Evolutionary conservation across 78 protist genomes (phyloP).

Genomic region (slime mould (Dictyostelium discoideum)): dicty_2.7 NC_007088.5:6798001-6798500

Average conservation of each 20-base stretch:
- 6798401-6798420: slow-evolving; percentile 36
- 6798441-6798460: slow-evolving; percentile 20
- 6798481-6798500: slow-evolving; percentile 17
- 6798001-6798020: slow-evolving; percentile 19
- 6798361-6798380: neutral
- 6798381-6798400: neutral
- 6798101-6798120: slow-evolving; percentile 14
- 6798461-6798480: slow-evolving; percentile 46
- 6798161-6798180: slow-evolving; percentile 8
- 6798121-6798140: slow-evolving; percentile 48
- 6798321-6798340: neutral
- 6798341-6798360: neutral
- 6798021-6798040: slow-evolving; percentile 29
- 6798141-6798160: slow-evolving; percentile 16
- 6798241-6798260: neutral
- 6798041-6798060: neutral
- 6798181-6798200: slow-evolving; percentile 73
- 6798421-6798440: slow-evolving; percentile 45
- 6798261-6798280: neutral
- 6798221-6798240: neutral
- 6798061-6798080: neutral
- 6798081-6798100: neutral
- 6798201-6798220: slow-evolving; percentile 6
- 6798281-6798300: neutral
- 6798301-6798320: neutral